These are phyloP conservation scores for Triticum monococcum DNA, from an alignment of 176 grass and related monocot species.

Conservation along the genomic window DNA sequence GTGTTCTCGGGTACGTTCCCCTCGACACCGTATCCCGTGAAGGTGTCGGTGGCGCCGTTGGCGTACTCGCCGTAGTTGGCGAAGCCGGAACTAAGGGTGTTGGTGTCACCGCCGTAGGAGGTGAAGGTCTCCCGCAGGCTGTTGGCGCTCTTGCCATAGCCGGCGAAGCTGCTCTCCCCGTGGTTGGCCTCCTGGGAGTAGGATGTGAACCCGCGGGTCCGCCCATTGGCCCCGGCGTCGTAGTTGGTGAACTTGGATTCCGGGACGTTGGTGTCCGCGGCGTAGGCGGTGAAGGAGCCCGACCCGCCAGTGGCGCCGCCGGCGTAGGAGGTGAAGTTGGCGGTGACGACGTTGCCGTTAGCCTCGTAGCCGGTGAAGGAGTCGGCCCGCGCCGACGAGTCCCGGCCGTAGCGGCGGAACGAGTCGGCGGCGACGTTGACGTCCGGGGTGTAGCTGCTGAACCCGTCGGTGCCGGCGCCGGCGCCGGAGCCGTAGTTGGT, in stretches of 20 bases:
- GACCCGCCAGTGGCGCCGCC: constrained; percentile 51
- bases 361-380: constrained; percentile 55
- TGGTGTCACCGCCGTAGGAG: constrained; percentile 64
- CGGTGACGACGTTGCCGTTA: constrained; percentile 70
- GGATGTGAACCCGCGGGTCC: constrained; percentile 39
- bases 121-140: constrained; percentile 54
- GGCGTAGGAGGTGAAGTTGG: constrained; percentile 83
- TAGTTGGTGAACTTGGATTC: constrained; percentile 70
- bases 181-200: constrained; percentile 63
- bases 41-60: constrained; percentile 76
- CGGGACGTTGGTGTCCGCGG: constrained; percentile 53
- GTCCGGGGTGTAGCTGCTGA: constrained; percentile 54
- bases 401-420: constrained; percentile 71
- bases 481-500: constrained; percentile 59
- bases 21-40: constrained; percentile 47
- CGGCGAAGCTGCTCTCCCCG: constrained; percentile 52
- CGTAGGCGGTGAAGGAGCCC: constrained; percentile 55
- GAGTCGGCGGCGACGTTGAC: constrained; percentile 58
- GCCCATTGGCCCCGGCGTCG: constrained; percentile 52
- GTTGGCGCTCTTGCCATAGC: constrained; percentile 59
- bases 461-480: constrained; percentile 33
- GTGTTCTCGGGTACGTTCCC: constrained; percentile 65
- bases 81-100: constrained; percentile 61
- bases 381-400: constrained; percentile 29
- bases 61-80: constrained; percentile 59